Percentiles rank a stretch among this genome's conserved stretches.
Evolutionary conservation across 495 filamentous ascomycete genomes (phyloP).

Genomic region (Xylaria scruposa): DNA sequence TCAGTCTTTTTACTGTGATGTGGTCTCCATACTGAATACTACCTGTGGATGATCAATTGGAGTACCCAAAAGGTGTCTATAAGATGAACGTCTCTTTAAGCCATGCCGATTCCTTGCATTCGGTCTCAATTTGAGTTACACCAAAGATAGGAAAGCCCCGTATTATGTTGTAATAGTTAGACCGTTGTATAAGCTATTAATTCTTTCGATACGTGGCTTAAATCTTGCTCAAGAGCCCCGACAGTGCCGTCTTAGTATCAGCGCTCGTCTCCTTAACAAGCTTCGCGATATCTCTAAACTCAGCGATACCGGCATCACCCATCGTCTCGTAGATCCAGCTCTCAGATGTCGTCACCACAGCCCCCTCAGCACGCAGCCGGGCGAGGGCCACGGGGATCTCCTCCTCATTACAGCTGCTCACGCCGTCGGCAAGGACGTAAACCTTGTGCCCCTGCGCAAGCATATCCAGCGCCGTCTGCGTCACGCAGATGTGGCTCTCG

Average conservation of each 20-base stretch:
- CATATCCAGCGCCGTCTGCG: slow-evolving; percentile 87
- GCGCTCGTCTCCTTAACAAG: slow-evolving; percentile 79
- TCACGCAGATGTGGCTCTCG: slow-evolving; percentile 93
- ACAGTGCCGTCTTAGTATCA: slow-evolving; percentile 68
- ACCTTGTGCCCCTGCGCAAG: slow-evolving; percentile 76
- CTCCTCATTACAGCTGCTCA: slow-evolving; percentile 81
- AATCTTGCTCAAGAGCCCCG: slow-evolving; percentile 70
- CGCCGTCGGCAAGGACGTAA: slow-evolving; percentile 90
- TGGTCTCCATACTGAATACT: neutral
- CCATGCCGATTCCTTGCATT: neutral
- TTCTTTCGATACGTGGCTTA: slow-evolving; percentile 37
- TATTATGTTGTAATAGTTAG: neutral
- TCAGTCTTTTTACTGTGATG: neutral
- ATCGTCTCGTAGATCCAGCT: slow-evolving; percentile 91
- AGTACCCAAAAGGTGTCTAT: neutral
- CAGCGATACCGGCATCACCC: slow-evolving; percentile 78
- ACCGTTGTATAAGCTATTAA: neutral
- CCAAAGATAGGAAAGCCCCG: neutral
- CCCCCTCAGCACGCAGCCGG: slow-evolving; percentile 76
- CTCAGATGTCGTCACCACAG: slow-evolving; percentile 86
- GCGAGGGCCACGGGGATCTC: slow-evolving; percentile 82
- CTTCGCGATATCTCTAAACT: slow-evolving; percentile 75
- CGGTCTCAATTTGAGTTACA: neutral
- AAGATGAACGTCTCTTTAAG: too few species aligned
- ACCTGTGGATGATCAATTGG: neutral